phyloP scores from a whole-genome alignment of 2,329 filamentous ascomycete species.

The Fusarium albidum region DNA sequence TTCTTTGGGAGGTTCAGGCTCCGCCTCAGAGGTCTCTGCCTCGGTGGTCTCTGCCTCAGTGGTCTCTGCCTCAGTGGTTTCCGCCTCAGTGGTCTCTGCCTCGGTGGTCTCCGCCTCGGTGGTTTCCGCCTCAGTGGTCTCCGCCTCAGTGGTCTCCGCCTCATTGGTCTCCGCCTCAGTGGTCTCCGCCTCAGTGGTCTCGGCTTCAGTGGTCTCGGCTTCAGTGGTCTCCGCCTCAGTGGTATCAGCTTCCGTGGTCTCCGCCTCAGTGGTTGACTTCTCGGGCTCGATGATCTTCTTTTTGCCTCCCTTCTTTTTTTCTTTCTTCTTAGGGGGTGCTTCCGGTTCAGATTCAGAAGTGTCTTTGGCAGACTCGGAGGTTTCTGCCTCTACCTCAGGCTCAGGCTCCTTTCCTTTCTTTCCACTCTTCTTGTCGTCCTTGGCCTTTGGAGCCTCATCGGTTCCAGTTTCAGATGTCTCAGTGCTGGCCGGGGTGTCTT shows the following conservation, averaged over 20 bases:
- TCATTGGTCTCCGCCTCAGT: conserved; percentile 25
- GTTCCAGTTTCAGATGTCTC: conserved; percentile 34
- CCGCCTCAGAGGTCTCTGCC: conserved; percentile 27
- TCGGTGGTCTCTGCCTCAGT: conserved; percentile 29
- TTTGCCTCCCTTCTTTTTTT: conserved; percentile 29
- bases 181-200: conserved; percentile 28
- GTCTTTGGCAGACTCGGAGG: conserved; percentile 35
- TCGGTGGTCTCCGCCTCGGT: too few species aligned
- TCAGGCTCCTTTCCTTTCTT: conserved; percentile 36
- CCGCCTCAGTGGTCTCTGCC: conserved; percentile 26
- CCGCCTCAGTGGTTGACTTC: conserved; percentile 9
- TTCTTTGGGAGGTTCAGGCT: conserved; percentile 20
- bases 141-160: conserved; percentile 22
- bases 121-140: conserved; percentile 31
- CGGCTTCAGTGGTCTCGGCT: conserved; percentile 21
- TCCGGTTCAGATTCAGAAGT: conserved; percentile 30
- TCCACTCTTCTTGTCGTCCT: conserved; percentile 28
- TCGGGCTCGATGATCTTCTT: conserved; percentile 19
- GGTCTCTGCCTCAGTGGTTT: conserved; percentile 22
- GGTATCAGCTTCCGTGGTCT: conserved; percentile 30
- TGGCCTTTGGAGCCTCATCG: conserved; percentile 26
- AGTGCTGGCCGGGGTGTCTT: conserved; percentile 3
- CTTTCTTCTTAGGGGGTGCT: conserved; percentile 21
- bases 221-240: conserved; percentile 24
- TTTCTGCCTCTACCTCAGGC: conserved; percentile 38